These are phyloP conservation scores for Cercophora scortea DNA, from an alignment of 495 filamentous ascomycete genomes.

Conservation along the genomic window DNA sequence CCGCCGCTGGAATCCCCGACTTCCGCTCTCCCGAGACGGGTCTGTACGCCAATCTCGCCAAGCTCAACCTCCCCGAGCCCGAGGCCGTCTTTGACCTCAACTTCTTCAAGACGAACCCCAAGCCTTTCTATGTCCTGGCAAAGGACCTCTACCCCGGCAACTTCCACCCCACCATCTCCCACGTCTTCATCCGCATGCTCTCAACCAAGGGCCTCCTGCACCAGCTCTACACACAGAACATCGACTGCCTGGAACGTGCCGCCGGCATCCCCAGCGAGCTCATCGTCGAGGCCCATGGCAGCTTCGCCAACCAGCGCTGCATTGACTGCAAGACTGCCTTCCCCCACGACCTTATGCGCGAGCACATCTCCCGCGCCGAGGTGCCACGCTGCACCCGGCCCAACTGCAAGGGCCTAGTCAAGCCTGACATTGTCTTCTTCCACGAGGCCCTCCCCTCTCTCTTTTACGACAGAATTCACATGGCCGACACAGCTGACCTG, in stretches of 20 bases:
- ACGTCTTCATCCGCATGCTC: constrained; percentile 70
- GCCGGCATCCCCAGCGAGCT: constrained; percentile 75
- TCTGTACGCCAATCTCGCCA: constrained; percentile 75
- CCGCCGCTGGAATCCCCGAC: constrained; percentile 58
- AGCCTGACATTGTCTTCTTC: constrained; percentile 98
- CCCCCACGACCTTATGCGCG: constrained; percentile 64
- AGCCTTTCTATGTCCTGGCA: constrained; percentile 86
- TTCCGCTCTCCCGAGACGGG: constrained; percentile 71
- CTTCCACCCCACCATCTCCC: constrained; percentile 77
- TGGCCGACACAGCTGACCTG: constrained; percentile 63
- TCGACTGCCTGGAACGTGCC: constrained; percentile 85
- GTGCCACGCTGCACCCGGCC: constrained; percentile 56
- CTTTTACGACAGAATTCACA: constrained; percentile 54
- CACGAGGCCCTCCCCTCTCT: constrained; percentile 60
- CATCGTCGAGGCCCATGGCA: constrained; percentile 92
- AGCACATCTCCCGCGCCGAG: constrained; percentile 49
- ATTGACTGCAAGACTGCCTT: constrained; percentile 75
- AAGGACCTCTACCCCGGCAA: constrained; percentile 89
- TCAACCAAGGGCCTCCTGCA: constrained; percentile 68
- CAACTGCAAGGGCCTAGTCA: constrained; percentile 72
- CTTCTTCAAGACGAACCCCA: constrained; percentile 78
- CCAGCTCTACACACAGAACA: constrained; percentile 94
- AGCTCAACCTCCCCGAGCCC: constrained; percentile 75
- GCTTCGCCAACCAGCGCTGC: constrained; percentile 82
- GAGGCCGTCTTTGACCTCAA: constrained; percentile 74